Evolutionary conservation across 2,329 filamentous ascomycete species (phyloP).

Genomic region (Aureobasidium sp.): DNA sequence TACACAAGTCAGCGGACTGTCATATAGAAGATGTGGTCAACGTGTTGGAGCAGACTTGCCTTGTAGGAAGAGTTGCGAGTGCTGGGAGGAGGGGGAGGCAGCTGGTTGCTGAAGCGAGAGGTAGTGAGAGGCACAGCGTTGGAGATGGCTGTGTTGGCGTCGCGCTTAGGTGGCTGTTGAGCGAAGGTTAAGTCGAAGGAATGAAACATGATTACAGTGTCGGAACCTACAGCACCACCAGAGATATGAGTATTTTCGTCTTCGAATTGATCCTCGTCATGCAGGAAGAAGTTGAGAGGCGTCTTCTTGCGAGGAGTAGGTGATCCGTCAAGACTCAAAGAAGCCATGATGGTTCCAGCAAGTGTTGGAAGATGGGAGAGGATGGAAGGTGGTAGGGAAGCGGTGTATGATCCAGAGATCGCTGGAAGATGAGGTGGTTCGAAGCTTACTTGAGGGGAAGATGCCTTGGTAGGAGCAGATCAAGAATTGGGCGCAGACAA

Average conservation of each 20-base stretch:
- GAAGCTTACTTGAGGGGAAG: constrained; percentile 5
- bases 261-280: constrained; percentile 3
- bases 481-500: neutral
- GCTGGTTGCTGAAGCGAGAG: constrained; percentile 28
- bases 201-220: neutral
- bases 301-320: constrained; percentile 32
- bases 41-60: neutral
- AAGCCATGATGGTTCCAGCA: constrained; percentile 26
- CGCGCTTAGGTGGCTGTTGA: neutral
- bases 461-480: neutral
- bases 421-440: neutral
- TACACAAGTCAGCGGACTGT: neutral
- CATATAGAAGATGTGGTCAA: neutral
- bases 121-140: constrained; percentile 26
- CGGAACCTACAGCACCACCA: constrained; percentile 2
- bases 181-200: constrained; percentile 1
- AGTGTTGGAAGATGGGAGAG: neutral
- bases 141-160: neutral
- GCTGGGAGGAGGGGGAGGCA: constrained; percentile 11
- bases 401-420: neutral
- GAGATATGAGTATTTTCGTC: constrained; percentile 3
- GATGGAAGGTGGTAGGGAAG: neutral
- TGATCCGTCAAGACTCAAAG: constrained; percentile 27
- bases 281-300: constrained; percentile 19
- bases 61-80: constrained; percentile 5